These are phyloP conservation scores for Emergomyces pasteurianus DNA, from an alignment of 2,329 filamentous ascomycete genomes.

Conservation along the genomic window DNA sequence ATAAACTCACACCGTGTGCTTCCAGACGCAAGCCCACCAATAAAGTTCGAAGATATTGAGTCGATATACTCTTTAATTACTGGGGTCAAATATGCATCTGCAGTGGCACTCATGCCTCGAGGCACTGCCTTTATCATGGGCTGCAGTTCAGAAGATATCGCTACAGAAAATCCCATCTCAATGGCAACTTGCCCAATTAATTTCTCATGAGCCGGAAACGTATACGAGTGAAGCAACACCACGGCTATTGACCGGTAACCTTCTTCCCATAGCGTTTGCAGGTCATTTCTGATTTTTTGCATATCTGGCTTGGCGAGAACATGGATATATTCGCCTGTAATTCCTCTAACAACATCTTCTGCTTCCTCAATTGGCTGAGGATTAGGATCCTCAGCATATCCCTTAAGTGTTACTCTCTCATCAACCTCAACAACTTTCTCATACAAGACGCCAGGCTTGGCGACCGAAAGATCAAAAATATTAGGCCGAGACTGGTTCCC, in stretches of 20 bases:
- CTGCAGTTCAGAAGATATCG: slow-evolving; percentile 67
- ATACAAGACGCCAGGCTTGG: slow-evolving; percentile 76
- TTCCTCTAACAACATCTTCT: slow-evolving; percentile 51
- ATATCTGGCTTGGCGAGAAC: slow-evolving; percentile 50
- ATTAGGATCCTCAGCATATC: slow-evolving; percentile 49
- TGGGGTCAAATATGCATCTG: slow-evolving; percentile 68
- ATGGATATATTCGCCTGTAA: slow-evolving; percentile 54
- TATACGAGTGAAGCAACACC: slow-evolving; percentile 81
- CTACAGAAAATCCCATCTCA: slow-evolving; percentile 71
- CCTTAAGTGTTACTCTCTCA: slow-evolving; percentile 52
- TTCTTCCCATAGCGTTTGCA: slow-evolving; percentile 54
- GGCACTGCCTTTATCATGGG: slow-evolving; percentile 75
- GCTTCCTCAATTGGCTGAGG: slow-evolving; percentile 52
- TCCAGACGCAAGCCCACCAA: slow-evolving; percentile 59
- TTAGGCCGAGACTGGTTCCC: slow-evolving; percentile 81
- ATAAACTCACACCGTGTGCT: slow-evolving; percentile 88
- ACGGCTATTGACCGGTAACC: slow-evolving; percentile 73
- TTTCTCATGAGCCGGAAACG: slow-evolving; percentile 74
- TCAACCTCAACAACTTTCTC: slow-evolving; percentile 74
- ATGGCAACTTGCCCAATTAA: slow-evolving; percentile 64
- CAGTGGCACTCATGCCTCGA: slow-evolving; percentile 64
- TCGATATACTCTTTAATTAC: slow-evolving; percentile 65
- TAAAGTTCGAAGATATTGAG: slow-evolving; percentile 51
- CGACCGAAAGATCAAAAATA: slow-evolving; percentile 82
- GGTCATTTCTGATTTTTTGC: slow-evolving; percentile 43